phyloP scores from a whole-genome alignment of 1,284 basidiomycete genomes.

The Gomphus bonarii region DNA sequence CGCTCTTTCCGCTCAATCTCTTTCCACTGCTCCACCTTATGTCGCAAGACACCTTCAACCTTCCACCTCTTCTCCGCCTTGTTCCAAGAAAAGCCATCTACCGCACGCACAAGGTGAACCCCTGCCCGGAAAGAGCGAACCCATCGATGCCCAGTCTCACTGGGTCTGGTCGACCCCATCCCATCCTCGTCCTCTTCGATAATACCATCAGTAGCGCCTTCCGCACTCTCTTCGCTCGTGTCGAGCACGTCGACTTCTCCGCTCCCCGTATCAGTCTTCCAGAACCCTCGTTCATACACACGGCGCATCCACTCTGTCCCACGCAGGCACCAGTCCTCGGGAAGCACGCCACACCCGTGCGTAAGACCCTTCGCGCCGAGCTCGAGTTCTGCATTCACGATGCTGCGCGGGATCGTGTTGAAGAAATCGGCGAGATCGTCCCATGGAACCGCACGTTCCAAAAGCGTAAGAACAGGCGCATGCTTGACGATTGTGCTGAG shows the following conservation, averaged over 20 bases:
- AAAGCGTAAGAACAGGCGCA: constrained; percentile 41
- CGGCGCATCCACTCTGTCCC: constrained; percentile 94
- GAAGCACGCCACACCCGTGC: constrained; percentile 57
- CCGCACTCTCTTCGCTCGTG: constrained; percentile 42
- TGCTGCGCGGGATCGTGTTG: constrained; percentile 46
- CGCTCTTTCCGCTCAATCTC: constrained; percentile 52
- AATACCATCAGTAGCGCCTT: constrained; percentile 54
- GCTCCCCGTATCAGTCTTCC: constrained; percentile 47
- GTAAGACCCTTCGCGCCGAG: constrained; percentile 43
- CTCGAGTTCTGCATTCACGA: constrained; percentile 28
- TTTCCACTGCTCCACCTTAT: constrained; percentile 63
- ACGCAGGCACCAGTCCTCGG: constrained; percentile 92
- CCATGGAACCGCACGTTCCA: constrained; percentile 85
- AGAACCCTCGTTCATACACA: constrained; percentile 87
- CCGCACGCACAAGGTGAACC: constrained; percentile 55
- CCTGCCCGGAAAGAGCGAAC: constrained; percentile 65
- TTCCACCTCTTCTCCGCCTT: constrained; percentile 51
- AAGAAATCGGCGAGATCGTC: constrained; percentile 61
- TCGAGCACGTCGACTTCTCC: constrained; percentile 70
- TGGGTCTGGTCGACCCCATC: constrained; percentile 24
- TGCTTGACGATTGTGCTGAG: constrained; percentile 69
- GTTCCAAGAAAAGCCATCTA: constrained; percentile 70
- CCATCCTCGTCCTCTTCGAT: constrained; percentile 62
- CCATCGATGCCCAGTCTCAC: constrained; percentile 46
- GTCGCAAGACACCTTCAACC: constrained; percentile 57